Evolutionary conservation across 2,329 filamentous ascomycete genomes (phyloP), one percentile per base, ranked within the genome.

Genomic region (Exserohilum rostratum): DNA sequence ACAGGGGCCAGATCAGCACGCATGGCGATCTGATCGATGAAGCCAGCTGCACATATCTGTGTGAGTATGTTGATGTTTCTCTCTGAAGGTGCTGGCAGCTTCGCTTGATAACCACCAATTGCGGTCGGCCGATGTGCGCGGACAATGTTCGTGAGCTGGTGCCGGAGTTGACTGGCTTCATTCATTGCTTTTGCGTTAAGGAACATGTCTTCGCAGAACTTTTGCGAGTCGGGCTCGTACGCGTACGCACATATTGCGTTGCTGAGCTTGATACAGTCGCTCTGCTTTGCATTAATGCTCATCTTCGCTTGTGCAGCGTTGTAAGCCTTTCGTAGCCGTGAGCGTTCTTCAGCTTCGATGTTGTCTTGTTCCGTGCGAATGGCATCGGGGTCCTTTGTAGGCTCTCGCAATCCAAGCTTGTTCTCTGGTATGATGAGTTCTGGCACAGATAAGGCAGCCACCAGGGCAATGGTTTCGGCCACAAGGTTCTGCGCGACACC

Each of bases 21-120:
- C 64, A 98, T 92, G 40, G 95, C 95, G 35, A 99, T 85, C 64
- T 97, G 90, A 75, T 99, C 95, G 68, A 98, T 87, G 78, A 97
- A 98, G 1, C 93, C 95, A 0, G 91, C 89, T 0, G 93, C 91
- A 18, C 91, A 87, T 78, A 98, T 96, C 71, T 97, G 91, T 74
- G 96, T 96, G 25, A 99, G 80, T 0, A 91, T 87, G 42, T 87
- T 87, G 25, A 96, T 80, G 69, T 74, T 88, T 62, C 87, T 89
- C 6, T 86, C 78, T 0, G 85, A 84, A 79, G 83, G 79, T 70
- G 87, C 71, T 72, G 84, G 76, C 77, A 93, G 62, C 77, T 82
- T 57, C 5, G 78, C 48, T 29, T 77, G 65, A 61, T 79, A 81
- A 5, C 72, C 68, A 6, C 60, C 58, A 29, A 75, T 67, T 5